Evolutionary conservation across 208 protist genomes (phyloP).

Genomic region (Trypanosoma avium): DNA sequence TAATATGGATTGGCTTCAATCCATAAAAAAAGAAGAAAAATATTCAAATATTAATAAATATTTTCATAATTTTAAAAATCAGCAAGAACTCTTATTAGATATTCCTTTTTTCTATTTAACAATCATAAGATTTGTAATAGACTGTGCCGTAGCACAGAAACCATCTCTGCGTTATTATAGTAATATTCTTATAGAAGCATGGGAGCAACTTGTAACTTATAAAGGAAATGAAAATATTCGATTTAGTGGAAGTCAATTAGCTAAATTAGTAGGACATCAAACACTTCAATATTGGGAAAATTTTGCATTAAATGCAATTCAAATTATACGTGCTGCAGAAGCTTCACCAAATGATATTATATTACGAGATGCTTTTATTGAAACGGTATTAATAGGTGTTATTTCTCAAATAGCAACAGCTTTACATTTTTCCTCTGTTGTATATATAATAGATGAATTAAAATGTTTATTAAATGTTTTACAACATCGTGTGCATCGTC

Average conservation of each 20-base stretch:
- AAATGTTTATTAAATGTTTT: constrained; percentile 17
- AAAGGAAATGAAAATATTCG: constrained; percentile 17
- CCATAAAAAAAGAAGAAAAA: neutral
- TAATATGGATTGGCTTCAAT: constrained; percentile 2
- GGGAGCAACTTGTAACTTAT: constrained; percentile 44
- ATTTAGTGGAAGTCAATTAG: constrained; percentile 38
- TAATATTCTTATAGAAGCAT: constrained; percentile 48
- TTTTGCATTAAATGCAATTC: constrained; percentile 36
- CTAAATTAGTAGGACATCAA: constrained; percentile 37
- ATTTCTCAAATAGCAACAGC: constrained; percentile 48
- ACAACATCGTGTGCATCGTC: constrained; percentile 32
- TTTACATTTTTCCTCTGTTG: constrained; percentile 56
- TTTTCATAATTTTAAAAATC: too few relatives aligned
- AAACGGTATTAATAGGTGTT: constrained; percentile 51
- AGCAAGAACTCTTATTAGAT: constrained; percentile 29
- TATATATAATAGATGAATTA: constrained; percentile 59
- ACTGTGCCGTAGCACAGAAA: constrained; percentile 58
- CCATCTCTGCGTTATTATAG: constrained; percentile 42
- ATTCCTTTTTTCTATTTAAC: constrained; percentile 49
- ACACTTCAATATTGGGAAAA: constrained; percentile 45
- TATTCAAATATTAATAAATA: neutral
- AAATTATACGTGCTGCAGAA: constrained; percentile 43
- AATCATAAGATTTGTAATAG: constrained; percentile 48
- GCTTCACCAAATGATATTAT: constrained; percentile 21
- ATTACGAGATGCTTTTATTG: constrained; percentile 55